Evolutionary conservation across 73 alveolate genomes (phyloP), one percentile per base, ranked within the genome.

Genomic region (Paramecium primaurelia): DNA sequence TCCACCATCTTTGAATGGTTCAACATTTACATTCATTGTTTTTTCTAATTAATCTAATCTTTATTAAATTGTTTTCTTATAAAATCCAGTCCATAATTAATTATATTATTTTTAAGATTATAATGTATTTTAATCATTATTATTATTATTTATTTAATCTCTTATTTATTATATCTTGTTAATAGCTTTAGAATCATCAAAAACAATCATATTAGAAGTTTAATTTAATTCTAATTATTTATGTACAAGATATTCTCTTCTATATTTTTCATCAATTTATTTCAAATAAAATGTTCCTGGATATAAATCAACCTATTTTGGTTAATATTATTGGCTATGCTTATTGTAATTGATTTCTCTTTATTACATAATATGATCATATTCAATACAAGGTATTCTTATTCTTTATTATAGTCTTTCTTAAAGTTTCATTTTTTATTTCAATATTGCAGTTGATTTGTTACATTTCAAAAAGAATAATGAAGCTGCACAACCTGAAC

Each of bases 401-500:
- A 92, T 93, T 88, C 99, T 91, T 28, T 92, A 83, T 54, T 93
- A 90, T 42, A 98, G 92, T 71, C 96, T 93, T 1, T 92, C 88
- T 73, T 93, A 83, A 22, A 97, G 91, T 44, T 93, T 94, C 40
- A 92, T 20, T 69, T 83, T 93, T 80, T 92, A 77, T 26, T 71
- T 86, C 92, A 34, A 95, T 54, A 18, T 59, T 83, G 51, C 54
- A 18, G 94, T 96, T 80, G 87, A 92, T 95, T 71, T 92, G 86
- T 60, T 45, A 77, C 88, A 93, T 94, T 71, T 93, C 88, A 44
- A 95, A 90, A 83, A 94, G 94, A 96, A 96, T 96, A 98, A 94
- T 6, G 99, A 94, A 51, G 99, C 98, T 11, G 99, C 99, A 58
- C 97, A 95, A 5, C 99, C 99, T 77, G 99, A 97, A 59, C 99